Evolutionary conservation across 176 grass and related monocot species (phyloP), one percentile per base, ranked within the genome.

Genomic region (Hyparrhenia diplandra): DNA sequence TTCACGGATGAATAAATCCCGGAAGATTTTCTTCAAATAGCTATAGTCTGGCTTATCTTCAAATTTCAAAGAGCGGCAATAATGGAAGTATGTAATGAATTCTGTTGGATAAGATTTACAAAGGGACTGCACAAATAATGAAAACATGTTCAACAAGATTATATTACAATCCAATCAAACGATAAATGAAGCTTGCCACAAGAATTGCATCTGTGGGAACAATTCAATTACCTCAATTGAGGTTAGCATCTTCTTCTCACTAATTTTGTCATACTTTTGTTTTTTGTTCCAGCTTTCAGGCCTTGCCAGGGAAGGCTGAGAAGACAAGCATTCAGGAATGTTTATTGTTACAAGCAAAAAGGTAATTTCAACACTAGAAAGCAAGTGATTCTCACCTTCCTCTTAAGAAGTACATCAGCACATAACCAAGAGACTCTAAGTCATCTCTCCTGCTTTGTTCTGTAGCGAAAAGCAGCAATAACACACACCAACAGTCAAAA

Each of bases 241-340:
- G 82, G 93, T 96, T 59, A 96, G 83, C 93, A 96, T 96, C 87
- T 96, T 96, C 88, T 96, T 96, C 76, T 96, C 93, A 78, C 93
- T 92, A 81, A 96, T 92, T 90, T 90, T 96, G 66, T 96, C 93
- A 32, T 96, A 96, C 83, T 96, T 96, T 41, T 96, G 90, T 82
- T 96, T 96, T 87, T 96, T 96, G 93, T 96, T 55, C 90, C 88
- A 28, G 93, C 93, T 92, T 93, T 92, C 71, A 96, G 83, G 69
- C 93, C 93, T 87, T 96, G 90, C 90, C 93, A 96, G 64, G n/a
- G 93, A 84, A 96, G 87, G 71, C 90, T 96, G 80, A 58, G 51
- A 55, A 23, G 73, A 82, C 80, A 90, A 40, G 37, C 65, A 88
- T 88, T 77, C 41, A 88, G 51, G 55, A 74, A 76, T 78, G 81